Evolutionary conservation across 225 moss, liverwort and hornwort genomes (phyloP).

Genomic region (Ulota crispa): DNA sequence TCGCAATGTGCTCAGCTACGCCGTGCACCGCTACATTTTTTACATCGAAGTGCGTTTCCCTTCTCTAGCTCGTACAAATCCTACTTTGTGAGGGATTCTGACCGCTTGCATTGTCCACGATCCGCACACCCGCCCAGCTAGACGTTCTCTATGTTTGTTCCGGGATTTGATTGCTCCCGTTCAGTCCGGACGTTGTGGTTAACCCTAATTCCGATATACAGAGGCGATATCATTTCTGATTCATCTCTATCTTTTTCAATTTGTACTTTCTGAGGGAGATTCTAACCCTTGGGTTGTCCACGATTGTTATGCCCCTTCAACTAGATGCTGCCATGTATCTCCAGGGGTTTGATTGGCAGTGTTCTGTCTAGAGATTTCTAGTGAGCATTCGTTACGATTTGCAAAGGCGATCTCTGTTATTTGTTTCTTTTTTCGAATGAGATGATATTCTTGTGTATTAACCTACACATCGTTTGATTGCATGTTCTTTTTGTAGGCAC

Average conservation of each 20-base stretch:
- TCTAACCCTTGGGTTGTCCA: not conserved
- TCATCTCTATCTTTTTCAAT: not conserved
- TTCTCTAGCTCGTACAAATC: not conserved
- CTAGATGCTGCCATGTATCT: not conserved
- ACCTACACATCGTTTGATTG: not conserved
- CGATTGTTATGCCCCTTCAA: not conserved
- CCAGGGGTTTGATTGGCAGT: not conserved
- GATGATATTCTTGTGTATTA: not conserved
- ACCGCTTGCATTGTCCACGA: not conserved
- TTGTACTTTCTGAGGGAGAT: not conserved
- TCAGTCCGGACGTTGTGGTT: not conserved
- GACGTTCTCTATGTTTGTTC: not conserved
- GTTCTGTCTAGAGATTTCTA: not conserved
- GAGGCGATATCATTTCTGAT: not conserved
- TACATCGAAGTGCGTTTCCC: conserved; percentile 59
- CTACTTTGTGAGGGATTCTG: not conserved
- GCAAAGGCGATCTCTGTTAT: not conserved
- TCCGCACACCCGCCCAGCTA: not conserved
- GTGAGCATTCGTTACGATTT: not conserved
- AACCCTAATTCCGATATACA: not conserved
- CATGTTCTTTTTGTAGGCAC: conserved; percentile 50
- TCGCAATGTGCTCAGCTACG: conserved; percentile 72
- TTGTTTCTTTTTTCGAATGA: not conserved
- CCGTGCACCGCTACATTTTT: conserved; percentile 82
- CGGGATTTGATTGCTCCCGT: not conserved